Evolutionary conservation across 176 grass and related monocot species (phyloP), one percentile per base, ranked within the genome.

Genomic region (Aegilops longissima): DNA sequence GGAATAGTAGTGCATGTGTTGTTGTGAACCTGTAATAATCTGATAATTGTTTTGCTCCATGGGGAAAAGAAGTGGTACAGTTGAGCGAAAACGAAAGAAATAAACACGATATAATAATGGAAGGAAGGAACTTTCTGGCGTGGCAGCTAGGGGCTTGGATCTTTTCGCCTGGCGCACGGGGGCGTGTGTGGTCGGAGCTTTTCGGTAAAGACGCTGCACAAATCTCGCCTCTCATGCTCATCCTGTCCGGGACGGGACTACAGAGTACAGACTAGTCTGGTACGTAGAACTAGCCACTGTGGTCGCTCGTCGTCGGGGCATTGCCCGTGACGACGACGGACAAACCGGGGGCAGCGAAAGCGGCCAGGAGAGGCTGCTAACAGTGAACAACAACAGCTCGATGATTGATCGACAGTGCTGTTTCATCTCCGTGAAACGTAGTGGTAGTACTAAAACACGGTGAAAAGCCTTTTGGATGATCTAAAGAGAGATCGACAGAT

Each of bases 111-210:
- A 35, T 34, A n/a, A 54, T 36, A 24, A 59, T 59, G 7, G 6
- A 8, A 62, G 1, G 30, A 61, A 27, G 1, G 30, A 61, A 27
- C 20, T 81, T 68, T 70, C 78, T 29, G 88, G 14, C 83, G 2
- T 31, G 80, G 72, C 86, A 47, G 69, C 44, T 56, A 74, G 52
- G n/a, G 34, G 11, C 44, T 75, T 58, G 69, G 30, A 85, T 54
- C 79, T 21, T 82, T 75, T 6, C 52, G 35, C 42, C 40, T 12
- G 5, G 9, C 73, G 51, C 49, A 16, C 49, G 1, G 29, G 33
- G 73, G 30, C 24, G 49, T 69, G 66, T 80, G 75, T 38, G 80
- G 75, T 49, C 67, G 80, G 80, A 45, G 80, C 74, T 79, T 87
- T 79, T 8, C 5, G 35, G 29, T 34, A 83, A 86, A 36, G 84